Conservation (phyloP, 164 flowering plant species). For the Vitis amurensis region DNA sequence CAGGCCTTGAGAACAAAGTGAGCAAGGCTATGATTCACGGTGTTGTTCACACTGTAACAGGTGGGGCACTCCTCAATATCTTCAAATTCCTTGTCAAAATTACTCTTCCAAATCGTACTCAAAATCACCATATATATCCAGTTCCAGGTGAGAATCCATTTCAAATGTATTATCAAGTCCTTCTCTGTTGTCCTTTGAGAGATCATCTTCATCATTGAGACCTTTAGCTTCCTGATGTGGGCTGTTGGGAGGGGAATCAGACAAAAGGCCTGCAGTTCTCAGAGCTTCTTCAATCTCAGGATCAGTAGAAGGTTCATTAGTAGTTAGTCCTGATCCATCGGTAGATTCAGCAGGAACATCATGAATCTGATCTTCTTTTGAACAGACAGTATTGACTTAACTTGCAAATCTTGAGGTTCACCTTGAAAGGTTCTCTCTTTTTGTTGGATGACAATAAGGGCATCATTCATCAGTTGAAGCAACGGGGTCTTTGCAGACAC, state of each 20-base stretch:
- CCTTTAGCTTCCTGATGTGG: constrained; percentile 36
- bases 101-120: constrained; percentile 73
- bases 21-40: too few species aligned
- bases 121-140: constrained; percentile 91
- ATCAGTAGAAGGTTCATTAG: too few species aligned
- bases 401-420: constrained; percentile 40
- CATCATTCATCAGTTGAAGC: too few species aligned
- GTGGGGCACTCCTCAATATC: too few species aligned
- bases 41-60: too few species aligned
- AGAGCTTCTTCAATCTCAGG: too few species aligned
- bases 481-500: constrained; percentile 41
- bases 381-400: constrained; percentile 36
- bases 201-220: constrained; percentile 19
- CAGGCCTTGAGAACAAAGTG: too few species aligned
- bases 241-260: constrained; percentile 57
- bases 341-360: constrained; percentile 36
- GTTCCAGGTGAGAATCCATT: constrained; percentile 56
- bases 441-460: too few species aligned
- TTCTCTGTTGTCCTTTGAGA: constrained; percentile 15
- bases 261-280: too few species aligned
- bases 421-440: too few species aligned
- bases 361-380: constrained; percentile 27
- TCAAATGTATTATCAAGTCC: constrained; percentile 63
- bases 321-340: too few species aligned
- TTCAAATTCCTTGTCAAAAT: too few species aligned